These are phyloP conservation scores for Fusarium goolgardi DNA, from an alignment of 2,329 filamentous ascomycete genomes.

Conservation along the genomic window DNA sequence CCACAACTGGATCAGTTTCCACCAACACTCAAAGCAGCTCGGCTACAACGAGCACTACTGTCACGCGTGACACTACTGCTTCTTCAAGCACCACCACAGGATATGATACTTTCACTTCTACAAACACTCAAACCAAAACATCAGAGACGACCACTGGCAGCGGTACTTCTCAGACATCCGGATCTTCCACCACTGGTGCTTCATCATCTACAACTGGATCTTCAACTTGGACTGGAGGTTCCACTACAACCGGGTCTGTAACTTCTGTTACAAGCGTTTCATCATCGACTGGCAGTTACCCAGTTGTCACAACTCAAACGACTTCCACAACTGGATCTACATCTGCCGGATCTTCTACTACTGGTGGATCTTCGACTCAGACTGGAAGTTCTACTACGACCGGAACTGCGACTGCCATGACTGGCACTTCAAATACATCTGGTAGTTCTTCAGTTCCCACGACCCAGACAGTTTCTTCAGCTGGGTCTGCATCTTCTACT, in stretches of 20 bases:
- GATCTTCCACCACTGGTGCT: neutral
- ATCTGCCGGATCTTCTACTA: neutral
- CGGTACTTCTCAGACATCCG: neutral
- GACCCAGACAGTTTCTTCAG: neutral
- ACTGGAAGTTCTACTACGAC: neutral
- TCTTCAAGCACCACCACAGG: slow-evolving; percentile 9
- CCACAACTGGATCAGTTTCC: neutral
- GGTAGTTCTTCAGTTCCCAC: neutral
- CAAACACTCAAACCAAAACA: slow-evolving; percentile 1
- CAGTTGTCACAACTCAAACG: neutral
- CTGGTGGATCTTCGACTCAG: neutral
- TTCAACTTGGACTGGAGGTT: neutral
- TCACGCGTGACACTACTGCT: neutral
- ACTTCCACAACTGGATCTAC: neutral
- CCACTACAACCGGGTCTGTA: neutral
- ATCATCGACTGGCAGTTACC: neutral
- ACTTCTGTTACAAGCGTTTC: neutral
- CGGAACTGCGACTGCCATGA: neutral
- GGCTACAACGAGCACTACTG: slow-evolving; percentile 7
- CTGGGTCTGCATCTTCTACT: neutral
- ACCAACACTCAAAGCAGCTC: slow-evolving; percentile 13
- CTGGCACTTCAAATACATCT: neutral
- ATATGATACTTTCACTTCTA: neutral
- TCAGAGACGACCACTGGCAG: neutral
- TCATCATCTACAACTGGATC: neutral